Evolutionary conservation across 2,329 filamentous ascomycete genomes (phyloP), one percentile per base, ranked within the genome.

Genomic region (Diaporthe citri): DNA sequence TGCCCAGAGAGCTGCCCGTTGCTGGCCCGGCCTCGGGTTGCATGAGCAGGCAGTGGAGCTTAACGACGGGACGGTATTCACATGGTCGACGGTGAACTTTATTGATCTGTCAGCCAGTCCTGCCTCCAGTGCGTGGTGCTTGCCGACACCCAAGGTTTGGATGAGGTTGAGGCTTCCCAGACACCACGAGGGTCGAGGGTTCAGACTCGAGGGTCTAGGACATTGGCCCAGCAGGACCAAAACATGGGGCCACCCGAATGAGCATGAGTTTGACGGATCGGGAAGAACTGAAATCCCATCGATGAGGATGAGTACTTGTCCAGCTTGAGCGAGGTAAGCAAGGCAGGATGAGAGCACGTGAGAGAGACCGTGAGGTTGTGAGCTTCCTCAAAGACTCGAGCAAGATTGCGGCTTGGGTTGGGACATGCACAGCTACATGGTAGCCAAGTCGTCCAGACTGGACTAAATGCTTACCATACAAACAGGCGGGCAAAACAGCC

Each of bases 21-120:
- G 28, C 43, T 36, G 46, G 43, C 46, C 34, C 62, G 43, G 43
- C 28, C 43, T 20, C 43, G 62, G 22, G 62, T 66, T 66, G 62
- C 28, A 67, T 34, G 62, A 51, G 62, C 31, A 66, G 62, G 28
- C 43, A 46, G 15, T 64, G 59, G n/a, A 62, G 59, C 22, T 28
- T 62, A 43, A 62, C 43, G n/a, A 34, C 60, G 60, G 17, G 39
- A 46, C 25, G 25, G 17, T 28, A n/a, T 28, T 28, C 51, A 46
- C 41, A 31, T 28, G 22, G 25, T 36, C 55, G 17, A 55, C 51
- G 56, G 56, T 25, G 34, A 25, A 46, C 17, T 25, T 46, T 25
- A 22, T 64, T 25, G 25, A 46, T 31, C 22, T 64, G 39, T 31
- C 43, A 67, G 43, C 28, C 60, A 15, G 25, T 48, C 62, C 43